Evolutionary conservation across 495 filamentous ascomycete species (phyloP).

Genomic region (Amniculicola lignicola): DNA sequence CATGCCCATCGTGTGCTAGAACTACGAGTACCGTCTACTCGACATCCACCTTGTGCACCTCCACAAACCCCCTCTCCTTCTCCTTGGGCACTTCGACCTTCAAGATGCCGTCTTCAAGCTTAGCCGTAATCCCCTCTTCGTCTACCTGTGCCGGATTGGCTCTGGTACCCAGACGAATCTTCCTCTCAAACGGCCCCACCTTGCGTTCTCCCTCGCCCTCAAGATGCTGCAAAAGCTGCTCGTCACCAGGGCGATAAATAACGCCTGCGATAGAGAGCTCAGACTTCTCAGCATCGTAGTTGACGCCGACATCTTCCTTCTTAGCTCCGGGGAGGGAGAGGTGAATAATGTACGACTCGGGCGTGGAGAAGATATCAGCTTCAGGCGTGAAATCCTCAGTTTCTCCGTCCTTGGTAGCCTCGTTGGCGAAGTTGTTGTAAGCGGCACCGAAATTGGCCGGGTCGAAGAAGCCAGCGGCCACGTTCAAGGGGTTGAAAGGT

Average conservation of each 20-base stretch:
- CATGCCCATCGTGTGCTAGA: too few species aligned
- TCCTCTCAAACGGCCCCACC: slow-evolving; percentile 70
- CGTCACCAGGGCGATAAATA: slow-evolving; percentile 66
- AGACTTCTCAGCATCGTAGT: slow-evolving; percentile 66
- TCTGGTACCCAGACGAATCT: slow-evolving; percentile 56
- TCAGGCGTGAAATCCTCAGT: slow-evolving; percentile 58
- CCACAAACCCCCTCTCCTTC: slow-evolving; percentile 56
- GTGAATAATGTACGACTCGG: slow-evolving; percentile 62
- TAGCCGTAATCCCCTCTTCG: slow-evolving; percentile 64
- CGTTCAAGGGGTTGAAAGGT: slow-evolving; percentile 28
- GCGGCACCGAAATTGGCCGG: too few species aligned
- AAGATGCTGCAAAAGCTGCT: slow-evolving; percentile 65
- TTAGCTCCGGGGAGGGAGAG: slow-evolving; percentile 71
- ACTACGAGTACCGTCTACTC: too few species aligned
- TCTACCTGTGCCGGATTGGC: slow-evolving; percentile 61
- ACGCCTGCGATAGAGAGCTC: slow-evolving; percentile 66
- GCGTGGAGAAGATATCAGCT: slow-evolving; percentile 69
- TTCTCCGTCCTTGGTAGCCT: slow-evolving; percentile 15
- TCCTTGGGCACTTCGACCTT: slow-evolving; percentile 64
- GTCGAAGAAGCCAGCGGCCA: slow-evolving; percentile 34
- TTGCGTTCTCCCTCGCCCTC: slow-evolving; percentile 62
- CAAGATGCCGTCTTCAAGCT: slow-evolving; percentile 60
- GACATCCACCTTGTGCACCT: slow-evolving; percentile 60
- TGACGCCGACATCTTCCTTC: slow-evolving; percentile 73
- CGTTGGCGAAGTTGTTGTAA: slow-evolving; percentile 15